Percentiles rank a stretch among this genome's conserved stretches.
These are phyloP conservation scores for Canavalia ensiformis DNA, from an alignment of 306 rosid species.

Conservation along the genomic window DNA sequence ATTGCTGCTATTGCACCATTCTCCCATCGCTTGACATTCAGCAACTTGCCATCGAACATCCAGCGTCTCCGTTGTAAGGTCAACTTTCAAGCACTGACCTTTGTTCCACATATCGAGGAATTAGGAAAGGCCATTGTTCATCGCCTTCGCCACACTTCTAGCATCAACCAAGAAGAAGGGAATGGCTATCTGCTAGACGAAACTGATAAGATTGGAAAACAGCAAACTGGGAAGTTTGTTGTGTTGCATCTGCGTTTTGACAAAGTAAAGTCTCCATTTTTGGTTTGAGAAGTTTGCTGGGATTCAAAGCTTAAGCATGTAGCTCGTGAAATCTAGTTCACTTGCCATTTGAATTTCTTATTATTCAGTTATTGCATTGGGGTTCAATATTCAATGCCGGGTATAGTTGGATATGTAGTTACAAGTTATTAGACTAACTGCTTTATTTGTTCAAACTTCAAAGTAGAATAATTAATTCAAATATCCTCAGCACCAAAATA, in stretches of 20 bases:
- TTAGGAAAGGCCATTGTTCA: slow-evolving; percentile 75
- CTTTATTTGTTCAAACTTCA: slow-evolving; percentile 26
- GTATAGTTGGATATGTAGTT: slow-evolving; percentile 18
- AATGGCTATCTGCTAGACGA: slow-evolving; percentile 52
- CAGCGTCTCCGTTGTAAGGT: slow-evolving; percentile 95
- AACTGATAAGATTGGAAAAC: slow-evolving; percentile 52
- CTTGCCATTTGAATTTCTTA: slow-evolving; percentile 31
- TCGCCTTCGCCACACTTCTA: slow-evolving; percentile 69
- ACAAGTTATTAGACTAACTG: slow-evolving; percentile 2
- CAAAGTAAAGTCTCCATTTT: slow-evolving; percentile 63
- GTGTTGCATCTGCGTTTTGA: slow-evolving; percentile 96
- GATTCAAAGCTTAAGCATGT: slow-evolving; percentile 17
- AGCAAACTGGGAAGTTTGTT: slow-evolving; percentile 71
- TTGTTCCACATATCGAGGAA: slow-evolving; percentile 81
- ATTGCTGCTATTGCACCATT: slow-evolving; percentile 95
- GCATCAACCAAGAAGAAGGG: slow-evolving; percentile 47
- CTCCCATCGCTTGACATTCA: slow-evolving; percentile 96
- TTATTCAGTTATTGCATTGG: slow-evolving; percentile 12
- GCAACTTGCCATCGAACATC: slow-evolving; percentile 84
- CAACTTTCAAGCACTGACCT: slow-evolving; percentile 89
- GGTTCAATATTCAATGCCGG: slow-evolving; percentile 33
- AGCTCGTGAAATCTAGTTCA: slow-evolving; percentile 1
- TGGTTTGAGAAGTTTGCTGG: slow-evolving; percentile 14
- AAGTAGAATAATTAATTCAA: slow-evolving; percentile 35
- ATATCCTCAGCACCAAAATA: slow-evolving; percentile 9